Evolutionary conservation across 2,329 filamentous ascomycete species (phyloP), one percentile per base, ranked within the genome.

Genomic region (Akanthomyces lecanii): DNA sequence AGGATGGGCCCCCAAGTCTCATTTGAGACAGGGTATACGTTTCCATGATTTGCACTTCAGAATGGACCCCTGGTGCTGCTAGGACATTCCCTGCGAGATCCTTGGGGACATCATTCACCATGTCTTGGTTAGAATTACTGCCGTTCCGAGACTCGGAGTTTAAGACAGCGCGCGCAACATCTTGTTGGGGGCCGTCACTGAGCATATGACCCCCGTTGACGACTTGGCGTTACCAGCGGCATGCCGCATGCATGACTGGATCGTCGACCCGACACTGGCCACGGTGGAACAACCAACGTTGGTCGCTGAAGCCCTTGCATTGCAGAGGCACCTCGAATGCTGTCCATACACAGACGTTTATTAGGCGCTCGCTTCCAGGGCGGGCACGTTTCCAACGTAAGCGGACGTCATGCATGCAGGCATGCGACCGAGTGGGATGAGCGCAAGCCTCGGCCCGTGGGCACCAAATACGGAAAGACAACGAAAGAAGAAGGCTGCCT

Each of bases 371-470:
- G 51, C 11, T 57, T 57, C 40, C 18, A 33, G 38, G 18, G 40
- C 53, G 33, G 33, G 10, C 33, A 36, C 33, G 38, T 30, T 56
- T 56, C 25, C 28, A 56, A 56, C 54, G 54, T 56, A 47, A 56
- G 54, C 54, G 54, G 54, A 44, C 40, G 54, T 56, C 54, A 47
- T 56, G 40, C 54, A 56, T 45, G 54, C 25, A 47, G 36, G 14
- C 25, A 47, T 36, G 14, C 40, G 18, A 38, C 51, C n/a, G 40
- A 45, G 54, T 10, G 40, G 18, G 25, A 33, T 56, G 40, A 25
- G 38, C 25, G 18, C 23, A 45, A 36, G 40, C 40, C 11, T 56
- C 28, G 54, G 25, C 11, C 40, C 16, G 6, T 14, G 38, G n/a
- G 25, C 40, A 36, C 40, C 23, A 23, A 6, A 47, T 30, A 40